These are phyloP conservation scores for Sporodiniella umbellata DNA, from an alignment of 371 early-diverging fungal species.

Conservation along the genomic window DNA sequence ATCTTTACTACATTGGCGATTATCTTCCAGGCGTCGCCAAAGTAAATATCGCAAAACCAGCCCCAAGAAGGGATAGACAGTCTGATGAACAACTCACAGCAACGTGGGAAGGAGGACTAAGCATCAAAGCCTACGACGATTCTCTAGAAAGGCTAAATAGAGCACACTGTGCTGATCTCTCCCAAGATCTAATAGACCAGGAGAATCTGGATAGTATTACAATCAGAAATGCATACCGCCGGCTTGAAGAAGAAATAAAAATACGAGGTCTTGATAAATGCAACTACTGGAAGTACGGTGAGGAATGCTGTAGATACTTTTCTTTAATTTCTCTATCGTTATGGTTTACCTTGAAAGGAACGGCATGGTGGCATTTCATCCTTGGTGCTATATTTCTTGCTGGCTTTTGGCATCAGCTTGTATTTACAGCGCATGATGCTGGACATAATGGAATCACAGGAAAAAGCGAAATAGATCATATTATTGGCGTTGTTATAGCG, in stretches of 20 bases:
- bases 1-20: constrained; percentile 73
- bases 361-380: constrained; percentile 58
- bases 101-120: constrained; percentile 34
- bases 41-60: neutral
- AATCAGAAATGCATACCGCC: constrained; percentile 57
- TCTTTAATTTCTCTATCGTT: constrained; percentile 56
- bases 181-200: constrained; percentile 8
- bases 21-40: constrained; percentile 27
- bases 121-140: constrained; percentile 31
- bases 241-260: constrained; percentile 62
- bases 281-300: constrained; percentile 72
- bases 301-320: constrained; percentile 70
- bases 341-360: constrained; percentile 65
- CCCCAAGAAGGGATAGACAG: neutral
- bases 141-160: constrained; percentile 27
- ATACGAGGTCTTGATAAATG: constrained; percentile 69
- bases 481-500: constrained; percentile 80
- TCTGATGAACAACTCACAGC: constrained; percentile 5
- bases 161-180: constrained; percentile 21
- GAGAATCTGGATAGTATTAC: constrained; percentile 36
- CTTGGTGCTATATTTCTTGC: constrained; percentile 62
- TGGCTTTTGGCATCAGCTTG: constrained; percentile 89
- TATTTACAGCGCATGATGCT: constrained; percentile 92
- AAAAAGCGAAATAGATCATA: constrained; percentile 66
- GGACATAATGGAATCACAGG: constrained; percentile 92